Percentiles rank a stretch among this genome's conserved stretches.
Conservation (phyloP, 371 early-diverging fungal genomes). For the Batkoa obscura region DNA sequence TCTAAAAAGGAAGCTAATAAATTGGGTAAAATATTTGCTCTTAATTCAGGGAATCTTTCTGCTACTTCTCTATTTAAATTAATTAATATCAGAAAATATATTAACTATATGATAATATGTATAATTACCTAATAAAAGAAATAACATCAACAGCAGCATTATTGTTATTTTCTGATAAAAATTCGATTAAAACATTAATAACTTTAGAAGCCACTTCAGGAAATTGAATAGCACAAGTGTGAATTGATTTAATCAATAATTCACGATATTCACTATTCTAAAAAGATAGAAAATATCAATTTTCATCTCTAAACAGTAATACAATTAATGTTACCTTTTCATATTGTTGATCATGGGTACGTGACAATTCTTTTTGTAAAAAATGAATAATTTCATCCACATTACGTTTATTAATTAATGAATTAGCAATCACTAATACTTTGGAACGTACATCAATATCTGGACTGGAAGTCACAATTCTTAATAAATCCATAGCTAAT, state of each 20-base stretch:
- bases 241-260: constrained; percentile 88
- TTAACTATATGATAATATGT: constrained; percentile 6
- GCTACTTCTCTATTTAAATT: constrained; percentile 52
- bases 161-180: constrained; percentile 70
- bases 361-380: constrained; percentile 80
- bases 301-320: background rate
- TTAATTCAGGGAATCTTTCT: constrained; percentile 80
- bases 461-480: constrained; percentile 59
- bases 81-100: background rate
- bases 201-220: constrained; percentile 87
- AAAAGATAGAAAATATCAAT: background rate
- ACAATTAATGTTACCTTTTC: constrained; percentile 38
- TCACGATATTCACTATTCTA: constrained; percentile 82
- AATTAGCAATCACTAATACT: constrained; percentile 67
- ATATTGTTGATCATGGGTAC: constrained; percentile 72
- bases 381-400: constrained; percentile 81
- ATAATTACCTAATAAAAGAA: constrained; percentile 60
- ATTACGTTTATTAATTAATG: constrained; percentile 75
- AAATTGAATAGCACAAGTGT: constrained; percentile 84
- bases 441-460: constrained; percentile 91
- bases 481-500: constrained; percentile 80
- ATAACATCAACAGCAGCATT: constrained; percentile 90
- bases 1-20: constrained; percentile 66
- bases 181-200: constrained; percentile 85
- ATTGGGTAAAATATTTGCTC: constrained; percentile 52